Evolutionary conservation across 1,284 basidiomycete species (phyloP).

Genomic region (Sparassis latifolia): DNA sequence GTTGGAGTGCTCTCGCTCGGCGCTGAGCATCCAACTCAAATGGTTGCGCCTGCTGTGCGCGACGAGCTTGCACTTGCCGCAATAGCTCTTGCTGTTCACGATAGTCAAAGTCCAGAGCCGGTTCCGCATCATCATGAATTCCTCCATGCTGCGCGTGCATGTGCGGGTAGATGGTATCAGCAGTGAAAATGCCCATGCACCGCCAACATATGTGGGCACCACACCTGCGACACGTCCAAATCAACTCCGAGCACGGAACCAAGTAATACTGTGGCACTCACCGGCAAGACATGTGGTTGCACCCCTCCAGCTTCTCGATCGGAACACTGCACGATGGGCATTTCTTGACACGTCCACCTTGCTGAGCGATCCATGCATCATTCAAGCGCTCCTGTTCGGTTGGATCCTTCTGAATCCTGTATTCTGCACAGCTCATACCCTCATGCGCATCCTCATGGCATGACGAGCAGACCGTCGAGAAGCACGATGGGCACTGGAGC

Average conservation of each 20-base stretch:
- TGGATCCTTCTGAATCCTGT: slow-evolving; percentile 34
- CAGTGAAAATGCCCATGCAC: slow-evolving; percentile 19
- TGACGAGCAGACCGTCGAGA: slow-evolving; percentile 39
- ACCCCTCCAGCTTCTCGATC: slow-evolving; percentile 25
- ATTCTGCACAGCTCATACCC: slow-evolving; percentile 43
- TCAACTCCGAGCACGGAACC: not conserved
- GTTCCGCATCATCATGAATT: not conserved
- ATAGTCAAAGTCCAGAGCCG: not conserved
- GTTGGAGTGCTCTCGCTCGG: not conserved
- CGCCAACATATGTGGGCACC: slow-evolving; percentile 6
- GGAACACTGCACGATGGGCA: slow-evolving; percentile 21
- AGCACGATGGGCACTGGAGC: slow-evolving; percentile 43
- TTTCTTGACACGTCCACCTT: slow-evolving; percentile 19
- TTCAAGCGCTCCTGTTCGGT: slow-evolving; percentile 22
- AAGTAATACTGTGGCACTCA: slow-evolving; percentile 8
- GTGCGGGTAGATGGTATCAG: slow-evolving; percentile 1
- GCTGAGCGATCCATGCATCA: slow-evolving; percentile 28
- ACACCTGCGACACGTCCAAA: slow-evolving; percentile 2
- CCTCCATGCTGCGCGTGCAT: slow-evolving; percentile 4
- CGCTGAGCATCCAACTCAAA: not conserved
- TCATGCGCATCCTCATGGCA: slow-evolving; percentile 34
- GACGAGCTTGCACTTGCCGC: not conserved
- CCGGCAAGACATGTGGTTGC: slow-evolving; percentile 23
- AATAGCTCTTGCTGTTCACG: slow-evolving; percentile 1
- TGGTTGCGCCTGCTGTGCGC: not conserved